Evolutionary conservation across 73 alveolate species (phyloP), one percentile per base, ranked within the genome.

Genomic region (Paramecium sonneborni): DNA sequence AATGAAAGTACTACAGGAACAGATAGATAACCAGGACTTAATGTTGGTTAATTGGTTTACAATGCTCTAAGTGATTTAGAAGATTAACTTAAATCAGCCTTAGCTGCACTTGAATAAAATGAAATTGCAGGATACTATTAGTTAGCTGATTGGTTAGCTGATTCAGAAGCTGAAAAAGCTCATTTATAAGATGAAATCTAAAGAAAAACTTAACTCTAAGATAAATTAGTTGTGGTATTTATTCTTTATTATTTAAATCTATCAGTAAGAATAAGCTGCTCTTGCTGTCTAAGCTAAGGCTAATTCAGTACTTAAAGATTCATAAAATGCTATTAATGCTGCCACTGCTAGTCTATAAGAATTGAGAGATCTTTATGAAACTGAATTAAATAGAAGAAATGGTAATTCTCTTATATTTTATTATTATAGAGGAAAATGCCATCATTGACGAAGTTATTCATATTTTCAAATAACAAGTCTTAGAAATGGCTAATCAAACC

Each of bases 91-190:
- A 79, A 34, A 43, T 1, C 90, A 23, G 52, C 90, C 15, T 34
- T 79, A 5, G 43, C 90, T 3, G 44, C 76, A n/a, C 21, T 79
- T 5, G 90, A 79, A 79, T 20, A 38, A 38, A 39, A 79, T 46
- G 90, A 79, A 79, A 79, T 79, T 24, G 76, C 90, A 2, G 69
- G 76, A 79, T 79, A 79, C 10, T 79, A 79, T 79, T 20, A 79
- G 41, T 79, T 79, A 34, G 90, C 90, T 79, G 90, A 79, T 46
- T 79, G 90, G 90, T 79, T 79, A 23, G 90, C 76, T 79, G 90
- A 79, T 26, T 79, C 90, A 2, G 90, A 79, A 23, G 41, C 76
- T 79, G 90, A 79, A 44, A 79, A 79, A 12, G 48, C 6, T 62
- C 90, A 79, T 62, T 34, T 79, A 9, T 79, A 79, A 79, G 90